Evolutionary conservation across 2,329 filamentous ascomycete genomes (phyloP).

Genomic region (Cadophora sp.): DNA sequence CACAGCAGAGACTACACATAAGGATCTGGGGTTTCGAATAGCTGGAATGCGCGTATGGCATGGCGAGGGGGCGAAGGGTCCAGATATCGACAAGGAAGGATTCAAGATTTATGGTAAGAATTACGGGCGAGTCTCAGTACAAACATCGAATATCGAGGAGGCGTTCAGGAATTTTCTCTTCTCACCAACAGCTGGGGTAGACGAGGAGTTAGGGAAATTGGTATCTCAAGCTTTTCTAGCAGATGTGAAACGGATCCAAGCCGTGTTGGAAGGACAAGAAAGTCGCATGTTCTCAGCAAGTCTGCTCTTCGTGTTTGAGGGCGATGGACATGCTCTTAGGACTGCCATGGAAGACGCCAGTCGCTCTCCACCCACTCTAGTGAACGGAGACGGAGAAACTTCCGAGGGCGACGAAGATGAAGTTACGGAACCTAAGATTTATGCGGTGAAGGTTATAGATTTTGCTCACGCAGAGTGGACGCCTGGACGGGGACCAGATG

Average conservation of each 20-base stretch:
- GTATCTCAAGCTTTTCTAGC: constrained; percentile 60
- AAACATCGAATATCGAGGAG: constrained; percentile 59
- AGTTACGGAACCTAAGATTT: constrained; percentile 68
- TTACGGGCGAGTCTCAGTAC: constrained; percentile 62
- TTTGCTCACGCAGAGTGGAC: constrained; percentile 91
- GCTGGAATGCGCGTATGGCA: constrained; percentile 70
- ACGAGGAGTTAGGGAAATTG: constrained; percentile 61
- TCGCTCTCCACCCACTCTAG: constrained; percentile 40
- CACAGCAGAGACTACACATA: constrained; percentile 64
- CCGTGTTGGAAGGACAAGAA: constrained; percentile 61
- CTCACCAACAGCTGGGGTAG: constrained; percentile 63
- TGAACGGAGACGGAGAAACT: constrained; percentile 42
- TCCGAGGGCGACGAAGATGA: constrained; percentile 57
- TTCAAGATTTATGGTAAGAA: constrained; percentile 70
- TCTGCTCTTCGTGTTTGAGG: constrained; percentile 69
- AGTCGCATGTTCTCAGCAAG: constrained; percentile 65
- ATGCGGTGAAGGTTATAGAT: constrained; percentile 88
- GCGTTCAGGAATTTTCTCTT: constrained; percentile 65
- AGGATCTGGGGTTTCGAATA: constrained; percentile 66
- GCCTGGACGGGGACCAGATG: constrained; percentile 82
- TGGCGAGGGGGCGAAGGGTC: constrained; percentile 59
- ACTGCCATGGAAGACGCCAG: constrained; percentile 45
- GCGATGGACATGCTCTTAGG: constrained; percentile 61
- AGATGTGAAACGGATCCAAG: constrained; percentile 60
- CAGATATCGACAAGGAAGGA: constrained; percentile 58